Conservation (phyloP, 495 filamentous ascomycete genomes). For the Xylaria flabelliformis region DNA sequence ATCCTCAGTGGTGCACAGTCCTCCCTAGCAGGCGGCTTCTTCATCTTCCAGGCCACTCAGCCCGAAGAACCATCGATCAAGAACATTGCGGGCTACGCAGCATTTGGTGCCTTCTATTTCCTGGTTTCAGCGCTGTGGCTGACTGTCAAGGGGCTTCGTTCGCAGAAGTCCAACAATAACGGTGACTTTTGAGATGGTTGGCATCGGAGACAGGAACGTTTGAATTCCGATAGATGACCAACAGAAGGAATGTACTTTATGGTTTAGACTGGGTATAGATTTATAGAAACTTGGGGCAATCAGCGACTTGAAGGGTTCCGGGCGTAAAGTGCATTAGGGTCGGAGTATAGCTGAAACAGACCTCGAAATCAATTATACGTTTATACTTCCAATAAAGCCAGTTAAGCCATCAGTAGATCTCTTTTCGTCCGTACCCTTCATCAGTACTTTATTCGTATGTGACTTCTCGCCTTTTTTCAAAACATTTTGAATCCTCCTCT, state of each 20-base stretch:
- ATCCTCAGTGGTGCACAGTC: slow-evolving; percentile 26
- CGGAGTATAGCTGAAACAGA: not conserved
- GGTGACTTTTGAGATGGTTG: slow-evolving; percentile 14
- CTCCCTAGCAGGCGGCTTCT: slow-evolving; percentile 23
- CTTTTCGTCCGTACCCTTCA: too few relatives aligned
- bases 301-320: not conserved
- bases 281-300: not conserved
- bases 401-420: too few relatives aligned
- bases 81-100: slow-evolving; percentile 24
- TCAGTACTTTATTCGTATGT: too few relatives aligned
- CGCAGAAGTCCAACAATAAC: slow-evolving; percentile 16
- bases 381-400: too few relatives aligned
- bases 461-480: too few relatives aligned
- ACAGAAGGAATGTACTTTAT: not conserved
- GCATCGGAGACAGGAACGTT: not conserved
- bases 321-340: not conserved
- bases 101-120: slow-evolving; percentile 26
- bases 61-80: slow-evolving; percentile 24
- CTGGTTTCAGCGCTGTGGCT: slow-evolving; percentile 25
- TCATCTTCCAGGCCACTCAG: slow-evolving; percentile 28
- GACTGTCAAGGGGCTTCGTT: slow-evolving; percentile 24
- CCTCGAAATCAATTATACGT: too few relatives aligned
- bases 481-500: too few relatives aligned
- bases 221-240: not conserved
- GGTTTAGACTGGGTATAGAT: slow-evolving; percentile 2